Percentiles rank a stretch among this genome's conserved stretches.
Evolutionary conservation across 345 rosid genomes (phyloP).

Genomic region (Rhodamnia argentea): DNA sequence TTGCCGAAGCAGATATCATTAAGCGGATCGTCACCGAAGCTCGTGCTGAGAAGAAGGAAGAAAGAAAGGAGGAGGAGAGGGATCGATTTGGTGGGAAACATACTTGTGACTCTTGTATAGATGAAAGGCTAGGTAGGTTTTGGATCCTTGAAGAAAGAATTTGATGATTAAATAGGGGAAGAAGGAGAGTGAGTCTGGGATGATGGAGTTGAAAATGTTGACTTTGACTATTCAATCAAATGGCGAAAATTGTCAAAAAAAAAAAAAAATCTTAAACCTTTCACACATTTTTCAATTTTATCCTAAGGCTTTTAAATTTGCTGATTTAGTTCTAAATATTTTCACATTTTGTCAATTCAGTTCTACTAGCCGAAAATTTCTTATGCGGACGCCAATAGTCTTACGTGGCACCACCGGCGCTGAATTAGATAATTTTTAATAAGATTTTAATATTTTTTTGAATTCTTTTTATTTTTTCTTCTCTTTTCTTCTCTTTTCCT

Average conservation of each 20-base stretch:
- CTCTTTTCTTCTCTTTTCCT: no score
- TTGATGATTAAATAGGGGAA: neutral
- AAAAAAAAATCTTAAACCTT: no score
- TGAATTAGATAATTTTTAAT: no score
- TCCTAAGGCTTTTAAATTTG: no score
- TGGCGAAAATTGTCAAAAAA: neutral
- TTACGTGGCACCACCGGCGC: no score
- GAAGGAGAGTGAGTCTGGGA: neutral
- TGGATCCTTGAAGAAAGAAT: neutral
- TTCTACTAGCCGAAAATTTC: no score
- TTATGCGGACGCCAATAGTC: no score
- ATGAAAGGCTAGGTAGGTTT: neutral
- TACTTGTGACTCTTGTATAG: neutral
- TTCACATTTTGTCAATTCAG: no score
- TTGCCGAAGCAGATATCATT: conserved; percentile 23
- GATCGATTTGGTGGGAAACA: conserved; percentile 7
- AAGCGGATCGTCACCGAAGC: conserved; percentile 16
- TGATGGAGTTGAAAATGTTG: neutral
- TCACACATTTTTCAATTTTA: no score
- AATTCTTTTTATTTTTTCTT: no score
- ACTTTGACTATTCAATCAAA: neutral
- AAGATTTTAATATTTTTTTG: no score
- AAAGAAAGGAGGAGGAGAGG: neutral
- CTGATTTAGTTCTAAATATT: no score
- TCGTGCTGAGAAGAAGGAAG: conserved; percentile 14